Evolutionary conservation across 345 rosid genomes (phyloP), one percentile per base, ranked within the genome.

Genomic region (Populus alba): DNA sequence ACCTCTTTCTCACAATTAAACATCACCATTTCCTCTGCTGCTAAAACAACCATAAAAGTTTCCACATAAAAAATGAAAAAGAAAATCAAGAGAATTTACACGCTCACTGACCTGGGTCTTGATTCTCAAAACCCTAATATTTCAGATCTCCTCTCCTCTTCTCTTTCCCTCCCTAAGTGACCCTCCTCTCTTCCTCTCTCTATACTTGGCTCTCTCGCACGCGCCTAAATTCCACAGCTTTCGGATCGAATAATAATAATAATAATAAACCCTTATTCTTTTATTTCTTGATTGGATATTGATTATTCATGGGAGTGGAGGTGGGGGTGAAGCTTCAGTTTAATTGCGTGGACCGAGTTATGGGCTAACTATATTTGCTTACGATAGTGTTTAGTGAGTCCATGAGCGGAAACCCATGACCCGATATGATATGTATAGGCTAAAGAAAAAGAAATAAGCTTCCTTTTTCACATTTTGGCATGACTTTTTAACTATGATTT

Each of bases 1-100:
- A 23, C 85, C 95, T 92, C 93, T 88, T 87, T 90, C 95, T 87
- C 97, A 90, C 97, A 89, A 87, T 86, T 57, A 83, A 61, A 73
- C 86, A 81, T 81, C 81, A 82, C 83, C 81, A 79, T 81, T 76
- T 83, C 73, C 78, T 71, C 83, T 62, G 74, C 62, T 66, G 39
- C 37, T 37, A 41, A 25, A 61, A 43, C 22, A 6, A 9, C 18
- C 31, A 43, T 7, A 43, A 43, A 41, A 0, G 0, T 43, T 43
- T 43, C 47, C 47, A 41, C 16, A 43, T 33, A 31, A 25, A 39
- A 12, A 10, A 43, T 43, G 2, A 8, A 37, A 27, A 27, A 67
- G 11, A 71, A 23, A 45, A 29, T 53, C 37, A 69, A n/a, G 17
- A 66, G 27, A 8, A 27, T 63, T 70, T 18, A 23, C 72, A 16